Base-by-base conservation (phyloP, 2,329 filamentous ascomycete species). In the Myrmaecium sp. region DNA sequence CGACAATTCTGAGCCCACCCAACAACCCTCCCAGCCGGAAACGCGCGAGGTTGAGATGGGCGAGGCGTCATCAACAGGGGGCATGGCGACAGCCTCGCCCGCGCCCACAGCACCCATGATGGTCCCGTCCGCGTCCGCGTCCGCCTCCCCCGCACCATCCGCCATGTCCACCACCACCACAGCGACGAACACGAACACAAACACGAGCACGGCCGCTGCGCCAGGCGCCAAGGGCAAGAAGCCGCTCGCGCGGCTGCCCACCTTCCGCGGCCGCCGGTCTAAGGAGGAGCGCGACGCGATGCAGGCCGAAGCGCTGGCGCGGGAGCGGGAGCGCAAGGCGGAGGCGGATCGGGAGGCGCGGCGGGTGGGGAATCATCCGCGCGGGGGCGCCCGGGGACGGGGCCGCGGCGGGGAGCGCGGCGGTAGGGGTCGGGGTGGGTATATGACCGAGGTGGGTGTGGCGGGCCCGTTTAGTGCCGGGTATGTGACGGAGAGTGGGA, bases 251-350 rank as follows among this genome's bases (percentile, higher is more conserved):
- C 33, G 40, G 5, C 45, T 49, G 26, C 57, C 58, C 4, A 53
- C 51, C 19, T 58, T 55, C 30, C 52, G 46, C 10, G 55, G 53
- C 8, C 46, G 58, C 27, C 41, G 58, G 28, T 60, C 53, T 32
- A 56, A 58, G 33, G 49, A 53, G 21, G 51, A 54, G 23, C 46
- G 57, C 30, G 55, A 53, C 16, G 54, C 57, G 25, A 41, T 53
- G 14, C 52, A 53, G 30, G 49, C 53, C 19, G 48, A 49, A 23
- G 47, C 47, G 19, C 37, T 44, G 14, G 52, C 51, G 26, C 45
- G 53, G 20, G 51, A 54, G 26, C 39, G 42, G 13, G 46, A 48
- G 24, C 46, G 54, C 29, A 45, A 46, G 13, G 44, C 41, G 13
- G 45, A 52, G 23, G 37, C 44, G 6, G 46, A 43, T 13, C 44